phyloP scores from a whole-genome alignment of 331 rosid genomes.

The Prunus yedoensis region DNA sequence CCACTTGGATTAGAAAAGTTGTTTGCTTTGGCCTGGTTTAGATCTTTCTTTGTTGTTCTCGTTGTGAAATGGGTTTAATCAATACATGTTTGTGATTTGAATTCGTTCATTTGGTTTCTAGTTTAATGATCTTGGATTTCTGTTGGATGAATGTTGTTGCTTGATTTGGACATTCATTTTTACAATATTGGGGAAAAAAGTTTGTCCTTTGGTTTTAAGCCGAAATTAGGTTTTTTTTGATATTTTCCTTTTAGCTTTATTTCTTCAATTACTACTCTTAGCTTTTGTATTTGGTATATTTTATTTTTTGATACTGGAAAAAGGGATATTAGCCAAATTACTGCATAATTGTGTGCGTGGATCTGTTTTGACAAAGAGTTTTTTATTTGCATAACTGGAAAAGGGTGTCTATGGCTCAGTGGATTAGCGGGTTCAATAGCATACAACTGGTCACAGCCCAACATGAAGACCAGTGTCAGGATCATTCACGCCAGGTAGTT shows the following conservation, averaged over 20 bases:
- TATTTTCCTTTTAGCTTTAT: no score
- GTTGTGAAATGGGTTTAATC: not conserved
- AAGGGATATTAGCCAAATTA: not conserved
- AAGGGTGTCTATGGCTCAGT: slow-evolving; percentile 86
- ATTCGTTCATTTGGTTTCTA: not conserved
- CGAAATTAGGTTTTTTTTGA: not conserved
- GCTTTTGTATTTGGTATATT: not conserved
- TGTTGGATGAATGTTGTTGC: not conserved
- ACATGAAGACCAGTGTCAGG: slow-evolving; percentile 93
- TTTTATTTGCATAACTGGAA: not conserved
- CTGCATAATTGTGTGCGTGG: not conserved
- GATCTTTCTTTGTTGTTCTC: not conserved
- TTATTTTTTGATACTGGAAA: not conserved
- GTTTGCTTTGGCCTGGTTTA: not conserved
- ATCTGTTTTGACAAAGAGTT: slow-evolving; percentile 1
- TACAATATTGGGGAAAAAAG: not conserved
- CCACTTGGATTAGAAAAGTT: no score
- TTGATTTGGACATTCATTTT: not conserved
- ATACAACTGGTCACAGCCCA: slow-evolving; percentile 94
- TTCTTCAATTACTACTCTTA: not conserved
- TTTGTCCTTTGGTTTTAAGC: not conserved
- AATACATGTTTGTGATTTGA: not conserved
- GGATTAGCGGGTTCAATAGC: slow-evolving; percentile 90
- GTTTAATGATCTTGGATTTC: slow-evolving; percentile 2
- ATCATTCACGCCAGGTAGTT: slow-evolving; percentile 90